phyloP scores from a whole-genome alignment of 768 basidiomycete species.

The Clitopilus hobsonii region DNA sequence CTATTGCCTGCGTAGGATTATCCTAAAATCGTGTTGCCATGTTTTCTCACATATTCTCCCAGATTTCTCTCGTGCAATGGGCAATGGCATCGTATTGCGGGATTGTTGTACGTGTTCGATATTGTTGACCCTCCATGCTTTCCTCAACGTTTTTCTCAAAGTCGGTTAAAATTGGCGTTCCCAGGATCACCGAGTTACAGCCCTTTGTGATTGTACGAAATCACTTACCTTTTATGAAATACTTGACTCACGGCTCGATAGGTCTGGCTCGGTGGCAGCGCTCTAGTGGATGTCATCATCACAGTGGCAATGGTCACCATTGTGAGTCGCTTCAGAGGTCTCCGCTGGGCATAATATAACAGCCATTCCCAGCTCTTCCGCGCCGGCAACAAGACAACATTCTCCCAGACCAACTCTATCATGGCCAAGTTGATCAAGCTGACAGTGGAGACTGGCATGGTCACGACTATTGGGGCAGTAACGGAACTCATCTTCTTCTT shows the following conservation, averaged over 20 bases:
- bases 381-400: conserved; percentile 2
- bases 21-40: not conserved
- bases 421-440: conserved; percentile 10
- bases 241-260: not conserved
- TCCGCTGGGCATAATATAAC: not conserved
- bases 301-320: conserved; percentile 18
- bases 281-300: conserved; percentile 19
- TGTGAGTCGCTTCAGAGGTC: conserved; percentile 10
- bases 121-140: not conserved
- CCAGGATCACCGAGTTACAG: conserved; percentile 2
- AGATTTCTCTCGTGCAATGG: conserved; percentile 9
- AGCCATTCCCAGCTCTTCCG: conserved; percentile 11
- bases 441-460: conserved; percentile 18
- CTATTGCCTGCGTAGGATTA: conserved; percentile 4
- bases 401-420: conserved; percentile 3
- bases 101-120: conserved; percentile 1
- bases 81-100: conserved; percentile 8
- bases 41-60: not conserved
- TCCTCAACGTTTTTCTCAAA: not conserved
- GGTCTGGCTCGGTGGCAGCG: conserved; percentile 21
- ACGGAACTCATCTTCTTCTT: conserved; percentile 16
- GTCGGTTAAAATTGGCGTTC: conserved; percentile 5
- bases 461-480: conserved; percentile 12
- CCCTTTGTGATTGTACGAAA: conserved; percentile 10
- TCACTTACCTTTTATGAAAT: not conserved